Evolutionary conservation across 2,329 filamentous ascomycete genomes (phyloP), one percentile per base, ranked within the genome.

Genomic region (Nectriaceae sp.): DNA sequence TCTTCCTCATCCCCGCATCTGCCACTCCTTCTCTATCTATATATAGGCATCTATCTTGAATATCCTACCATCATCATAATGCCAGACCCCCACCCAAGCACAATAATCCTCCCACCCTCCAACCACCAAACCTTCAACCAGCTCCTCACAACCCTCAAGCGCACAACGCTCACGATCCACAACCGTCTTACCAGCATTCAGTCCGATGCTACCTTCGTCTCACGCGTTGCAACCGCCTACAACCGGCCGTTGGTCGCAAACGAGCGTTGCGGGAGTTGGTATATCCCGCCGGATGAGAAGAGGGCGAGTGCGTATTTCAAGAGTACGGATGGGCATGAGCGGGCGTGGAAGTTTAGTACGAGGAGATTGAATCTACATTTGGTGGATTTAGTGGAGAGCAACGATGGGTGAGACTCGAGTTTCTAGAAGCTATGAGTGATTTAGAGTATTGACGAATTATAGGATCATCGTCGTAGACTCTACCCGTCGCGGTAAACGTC

Each of bases 201-300:
- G 50, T 72, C 79, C 21, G 94, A 97, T 68, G 86, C 90, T 8
- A 67, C 68, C 2, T 97, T 97, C 66, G 89, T 94, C 19, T 68
- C 73, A 20, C 65, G 74, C 6, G 85, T 90, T 0, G 78, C 82
- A 1, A 65, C 68, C 2, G 75, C 77, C 0, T 83, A 77, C 48
- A 59, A 33, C 3, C 74, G 93, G 2, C 90, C 91, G 0, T 75
- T 97, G 2, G 76, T 97, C 13, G 91, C 93, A 22, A 99, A 99
- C 65, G 92, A 97, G 74, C 82, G 94, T 50, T 97, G 94, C 67
- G 94, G 94, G 1, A 93, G 89, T 70, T 99, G 94, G 94, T 97
- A 97, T 67, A 88, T 97, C 21, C 71, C 76, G 26, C 86, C 86
- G 0, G 68, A 68, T 6, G 63, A 63, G 21, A 94, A 93, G 69